Conservation (phyloP, 192 early-diverging fungal genomes). For the Coemansia sp. region DNA sequence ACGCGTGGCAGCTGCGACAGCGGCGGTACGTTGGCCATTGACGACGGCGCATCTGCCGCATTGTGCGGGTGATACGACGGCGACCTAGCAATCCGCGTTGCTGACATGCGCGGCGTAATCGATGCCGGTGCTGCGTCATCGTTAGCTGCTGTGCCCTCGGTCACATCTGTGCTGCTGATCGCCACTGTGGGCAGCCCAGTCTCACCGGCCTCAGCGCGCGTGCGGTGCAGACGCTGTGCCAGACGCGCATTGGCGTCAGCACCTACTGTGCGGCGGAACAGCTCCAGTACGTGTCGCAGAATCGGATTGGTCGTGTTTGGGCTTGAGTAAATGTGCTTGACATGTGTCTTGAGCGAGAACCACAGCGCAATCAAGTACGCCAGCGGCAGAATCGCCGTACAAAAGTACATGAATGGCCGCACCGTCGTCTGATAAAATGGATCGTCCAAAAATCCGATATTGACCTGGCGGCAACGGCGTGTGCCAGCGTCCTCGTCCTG, state of each 20-base stretch:
- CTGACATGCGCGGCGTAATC: conserved; percentile 2
- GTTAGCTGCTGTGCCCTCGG: neutral
- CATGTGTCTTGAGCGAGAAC: conserved; percentile 93
- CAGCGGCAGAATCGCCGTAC: conserved; percentile 71
- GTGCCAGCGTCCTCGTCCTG: conserved; percentile 43
- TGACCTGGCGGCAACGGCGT: conserved; percentile 65
- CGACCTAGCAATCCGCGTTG: conserved; percentile 11
- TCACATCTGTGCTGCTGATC: conserved; percentile 1
- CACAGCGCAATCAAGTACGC: conserved; percentile 88
- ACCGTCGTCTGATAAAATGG: conserved; percentile 78
- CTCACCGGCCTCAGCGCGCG: conserved; percentile 7
- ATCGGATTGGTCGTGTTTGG: conserved; percentile 42
- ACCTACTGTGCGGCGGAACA: conserved; percentile 47
- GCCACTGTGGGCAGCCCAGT: neutral
- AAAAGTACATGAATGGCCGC: conserved; percentile 83
- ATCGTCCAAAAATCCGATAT: conserved; percentile 69
- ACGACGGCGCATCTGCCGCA: conserved; percentile 47
- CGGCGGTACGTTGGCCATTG: conserved; percentile 46
- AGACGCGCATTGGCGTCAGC: conserved; percentile 16
- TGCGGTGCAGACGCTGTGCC: conserved; percentile 19
- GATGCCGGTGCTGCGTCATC: neutral
- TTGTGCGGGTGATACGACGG: conserved; percentile 13
- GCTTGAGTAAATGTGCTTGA: conserved; percentile 69
- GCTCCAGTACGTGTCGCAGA: conserved; percentile 61
- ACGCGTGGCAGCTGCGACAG: conserved; percentile 51